These are phyloP conservation scores for Phialophora macrospora DNA, from an alignment of 2,329 filamentous ascomycete species.

Conservation along the genomic window DNA sequence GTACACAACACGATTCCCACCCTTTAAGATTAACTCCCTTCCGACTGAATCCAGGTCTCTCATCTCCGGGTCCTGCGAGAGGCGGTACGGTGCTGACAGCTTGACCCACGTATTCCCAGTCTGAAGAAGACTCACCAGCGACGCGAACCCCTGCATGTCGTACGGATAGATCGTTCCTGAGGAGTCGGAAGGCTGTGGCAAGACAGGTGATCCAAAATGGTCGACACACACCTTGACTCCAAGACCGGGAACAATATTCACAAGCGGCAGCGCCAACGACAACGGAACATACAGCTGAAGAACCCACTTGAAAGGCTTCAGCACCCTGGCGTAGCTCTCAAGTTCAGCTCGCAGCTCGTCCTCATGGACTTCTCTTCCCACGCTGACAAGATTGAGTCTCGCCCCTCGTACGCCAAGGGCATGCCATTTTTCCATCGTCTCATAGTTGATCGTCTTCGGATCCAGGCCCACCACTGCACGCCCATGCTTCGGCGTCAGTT, in stretches of 20 bases:
- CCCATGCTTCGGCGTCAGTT: conserved; percentile 52
- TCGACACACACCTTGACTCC: conserved; percentile 59
- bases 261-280: conserved; percentile 55
- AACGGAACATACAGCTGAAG: conserved; percentile 64
- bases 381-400: conserved; percentile 63
- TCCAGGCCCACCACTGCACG: conserved; percentile 64
- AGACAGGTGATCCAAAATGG: conserved; percentile 61
- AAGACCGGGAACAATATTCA: conserved; percentile 56
- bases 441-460: conserved; percentile 47
- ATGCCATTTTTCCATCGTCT: conserved; percentile 60
- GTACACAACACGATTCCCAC: conserved; percentile 58
- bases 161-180: conserved; percentile 48
- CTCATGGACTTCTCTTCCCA: conserved; percentile 50
- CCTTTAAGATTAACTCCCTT: conserved; percentile 55
- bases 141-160: conserved; percentile 55
- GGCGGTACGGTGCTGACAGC: conserved; percentile 63
- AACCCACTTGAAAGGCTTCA: conserved; percentile 60
- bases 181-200: conserved; percentile 41
- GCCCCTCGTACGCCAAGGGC: conserved; percentile 63
- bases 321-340: conserved; percentile 55
- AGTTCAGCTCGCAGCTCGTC: conserved; percentile 52
- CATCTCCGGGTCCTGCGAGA: conserved; percentile 53
- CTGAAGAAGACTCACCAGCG: conserved; percentile 55
- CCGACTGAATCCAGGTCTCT: conserved; percentile 56
- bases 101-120: conserved; percentile 59